Evolutionary conservation across 148 eudicot genomes (phyloP), one percentile per base, ranked within the genome.

Genomic region (Chenopodium quinoa): DNA sequence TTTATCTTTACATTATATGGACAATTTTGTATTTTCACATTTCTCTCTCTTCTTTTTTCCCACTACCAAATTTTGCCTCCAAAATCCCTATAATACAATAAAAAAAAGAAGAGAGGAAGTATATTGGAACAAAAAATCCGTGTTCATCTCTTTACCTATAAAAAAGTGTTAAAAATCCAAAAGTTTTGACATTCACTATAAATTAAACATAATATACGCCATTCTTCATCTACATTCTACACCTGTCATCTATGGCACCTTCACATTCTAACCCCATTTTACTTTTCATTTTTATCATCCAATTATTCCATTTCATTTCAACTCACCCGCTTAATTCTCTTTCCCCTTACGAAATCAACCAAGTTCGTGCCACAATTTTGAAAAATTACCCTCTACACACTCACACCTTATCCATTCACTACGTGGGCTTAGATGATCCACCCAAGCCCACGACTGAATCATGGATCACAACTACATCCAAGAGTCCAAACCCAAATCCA

Each of bases 401-500:
- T 29, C 69, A 80, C 40, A 89, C 75, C 32, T 72, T 88, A 2
- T 83, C 82, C 71, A 86, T 87, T 75, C 92, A 91, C 10, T 88
- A 88, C 40, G 85, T 89, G 4, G 94, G 89, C 83, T 67, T 89
- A 34, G 83, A 86, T 25, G 92, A 89, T 58, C 88, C 92, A 23
- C 75, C 79, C 22, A 91, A 89, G 50, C 62, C 81, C 75, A 60
- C 44, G 1, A 50, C 75, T 12, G 77, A 71, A 11, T 65, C 87
- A 1, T 25, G 32, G 63, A 44, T 50, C 54, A 12, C 14, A 9
- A 50, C 54, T 12, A 10, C 13, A 50, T 9, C 54, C 54, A 9
- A 50, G 11, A 50, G 11, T 13, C 16, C 54, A 50, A 50, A 2
- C 16, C 54, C 54, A 50, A 47, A 2, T 3, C 54, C 54, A 50